A percentile compares a stretch with the other conserved stretches of the same genome.
Evolutionary conservation across 2,329 filamentous ascomycete genomes (phyloP).

Genomic region (Epicoccum sorghinum): DNA sequence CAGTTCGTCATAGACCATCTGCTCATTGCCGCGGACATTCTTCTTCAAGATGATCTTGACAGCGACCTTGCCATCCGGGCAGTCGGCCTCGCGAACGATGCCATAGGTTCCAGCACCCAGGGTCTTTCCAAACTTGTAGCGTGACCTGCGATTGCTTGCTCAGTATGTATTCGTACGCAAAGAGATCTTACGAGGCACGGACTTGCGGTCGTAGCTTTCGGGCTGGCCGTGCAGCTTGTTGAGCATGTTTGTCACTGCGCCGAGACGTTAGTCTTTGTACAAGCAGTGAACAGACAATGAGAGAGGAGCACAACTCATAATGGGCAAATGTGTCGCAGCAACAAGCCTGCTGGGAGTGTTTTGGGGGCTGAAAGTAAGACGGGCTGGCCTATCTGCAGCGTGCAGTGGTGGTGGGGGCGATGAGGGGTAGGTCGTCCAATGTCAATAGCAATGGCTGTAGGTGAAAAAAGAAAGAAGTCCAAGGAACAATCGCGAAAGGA

Average conservation of each 20-base stretch:
- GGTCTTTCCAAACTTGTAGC: slow-evolving; percentile 91
- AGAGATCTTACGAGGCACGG: slow-evolving; percentile 42
- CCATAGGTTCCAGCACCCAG: slow-evolving; percentile 97
- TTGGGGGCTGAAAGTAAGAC: slow-evolving; percentile 39
- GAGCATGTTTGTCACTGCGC: slow-evolving; percentile 81
- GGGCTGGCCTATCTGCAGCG: slow-evolving; percentile 37
- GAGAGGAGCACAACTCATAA: slow-evolving; percentile 43
- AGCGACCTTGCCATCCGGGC: slow-evolving; percentile 83
- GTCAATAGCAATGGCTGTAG: slow-evolving; percentile 23
- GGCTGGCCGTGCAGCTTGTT: slow-evolving; percentile 96
- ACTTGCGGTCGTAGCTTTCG: slow-evolving; percentile 99
- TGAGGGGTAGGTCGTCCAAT: slow-evolving; percentile 37
- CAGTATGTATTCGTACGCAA: slow-evolving; percentile 33
- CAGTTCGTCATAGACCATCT: slow-evolving; percentile 98
- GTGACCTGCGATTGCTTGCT: slow-evolving; percentile 63
- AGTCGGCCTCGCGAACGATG: slow-evolving; percentile 93
- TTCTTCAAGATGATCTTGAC: slow-evolving; percentile 99
- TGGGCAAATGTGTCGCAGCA: slow-evolving; percentile 35
- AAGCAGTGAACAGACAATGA: slow-evolving; percentile 1
- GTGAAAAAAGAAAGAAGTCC: slow-evolving; percentile 17
- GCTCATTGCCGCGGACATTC: slow-evolving; percentile 97
- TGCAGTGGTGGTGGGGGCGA: slow-evolving; percentile 35
- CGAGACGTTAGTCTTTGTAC: slow-evolving; percentile 20
- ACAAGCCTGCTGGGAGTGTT: slow-evolving; percentile 33
- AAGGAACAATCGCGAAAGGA: slow-evolving; percentile 23